These are phyloP conservation scores for Apostasia ramifera DNA, from an alignment of 106 monocot genomes.

Conservation along the genomic window DNA sequence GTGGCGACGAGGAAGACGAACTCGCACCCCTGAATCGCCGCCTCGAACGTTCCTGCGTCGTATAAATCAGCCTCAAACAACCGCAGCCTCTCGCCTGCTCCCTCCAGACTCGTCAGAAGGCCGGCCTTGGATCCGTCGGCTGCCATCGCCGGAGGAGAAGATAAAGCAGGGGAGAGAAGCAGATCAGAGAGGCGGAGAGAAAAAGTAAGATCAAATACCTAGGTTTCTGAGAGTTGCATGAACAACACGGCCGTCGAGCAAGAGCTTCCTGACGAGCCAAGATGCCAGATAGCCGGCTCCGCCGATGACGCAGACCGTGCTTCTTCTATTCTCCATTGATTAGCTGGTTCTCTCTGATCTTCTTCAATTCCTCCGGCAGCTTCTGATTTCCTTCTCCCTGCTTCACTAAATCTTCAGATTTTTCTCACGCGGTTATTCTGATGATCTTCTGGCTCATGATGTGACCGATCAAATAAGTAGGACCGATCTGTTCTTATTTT, in stretches of 20 bases:
- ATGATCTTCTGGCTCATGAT: too few species aligned
- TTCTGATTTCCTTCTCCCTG: too few species aligned
- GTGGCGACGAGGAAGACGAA: slow-evolving; percentile 50
- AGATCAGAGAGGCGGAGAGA: not conserved
- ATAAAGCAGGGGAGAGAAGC: not conserved
- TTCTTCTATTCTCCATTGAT: slow-evolving; percentile 1
- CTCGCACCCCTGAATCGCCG: slow-evolving; percentile 43
- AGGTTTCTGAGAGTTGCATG: slow-evolving; percentile 57
- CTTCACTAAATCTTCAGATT: too few species aligned
- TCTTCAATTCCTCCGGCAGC: too few species aligned
- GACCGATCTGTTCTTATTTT: too few species aligned
- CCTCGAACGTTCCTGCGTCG: slow-evolving; percentile 24
- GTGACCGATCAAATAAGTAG: too few species aligned
- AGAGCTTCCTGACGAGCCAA: slow-evolving; percentile 45
- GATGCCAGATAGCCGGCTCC: slow-evolving; percentile 41
- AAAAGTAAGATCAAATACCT: slow-evolving; percentile 2
- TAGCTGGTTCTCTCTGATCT: too few species aligned
- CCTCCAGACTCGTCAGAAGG: slow-evolving; percentile 34
- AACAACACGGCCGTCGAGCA: slow-evolving; percentile 33
- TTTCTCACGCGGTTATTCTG: too few species aligned
- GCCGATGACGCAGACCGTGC: slow-evolving; percentile 53
- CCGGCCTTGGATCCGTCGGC: slow-evolving; percentile 26
- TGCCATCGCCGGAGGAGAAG: not conserved
- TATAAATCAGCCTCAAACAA: slow-evolving; percentile 57
- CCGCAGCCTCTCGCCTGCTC: slow-evolving; percentile 29